Evolutionary conservation across 371 early-diverging fungal species (phyloP).

Genomic region (Rhizomucor pusillus): DNA sequence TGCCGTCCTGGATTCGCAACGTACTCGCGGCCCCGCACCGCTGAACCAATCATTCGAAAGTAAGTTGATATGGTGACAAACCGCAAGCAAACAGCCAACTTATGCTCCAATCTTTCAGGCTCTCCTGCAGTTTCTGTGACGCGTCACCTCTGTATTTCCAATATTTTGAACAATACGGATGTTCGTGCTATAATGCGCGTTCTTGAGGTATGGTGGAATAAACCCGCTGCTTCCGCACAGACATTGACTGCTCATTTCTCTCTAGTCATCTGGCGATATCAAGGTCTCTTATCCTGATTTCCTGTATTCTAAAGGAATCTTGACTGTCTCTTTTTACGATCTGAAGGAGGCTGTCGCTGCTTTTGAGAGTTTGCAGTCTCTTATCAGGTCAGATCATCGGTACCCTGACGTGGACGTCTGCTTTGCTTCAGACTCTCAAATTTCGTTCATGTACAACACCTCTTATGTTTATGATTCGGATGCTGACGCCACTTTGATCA

Average conservation of each 20-base stretch:
- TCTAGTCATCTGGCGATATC: conserved; percentile 10
- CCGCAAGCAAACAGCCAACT: no score
- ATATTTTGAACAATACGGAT: neutral
- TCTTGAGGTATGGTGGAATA: neutral
- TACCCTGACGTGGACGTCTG: neutral
- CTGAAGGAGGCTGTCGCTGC: conserved; percentile 1
- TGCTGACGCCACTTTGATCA: neutral
- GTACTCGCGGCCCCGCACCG: no score
- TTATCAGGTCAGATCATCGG: neutral
- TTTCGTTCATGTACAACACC: neutral
- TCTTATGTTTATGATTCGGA: neutral
- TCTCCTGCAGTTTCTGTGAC: no score
- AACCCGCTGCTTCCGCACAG: no score
- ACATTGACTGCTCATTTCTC: no score
- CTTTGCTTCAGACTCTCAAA: conserved; percentile 1
- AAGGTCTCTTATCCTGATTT: conserved; percentile 6
- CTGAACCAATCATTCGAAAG: no score
- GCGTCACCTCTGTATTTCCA: neutral
- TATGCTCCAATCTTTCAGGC: no score
- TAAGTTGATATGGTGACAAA: no score
- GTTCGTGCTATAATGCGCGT: neutral
- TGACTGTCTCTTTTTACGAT: conserved; percentile 10
- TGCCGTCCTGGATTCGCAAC: no score
- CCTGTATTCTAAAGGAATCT: neutral
- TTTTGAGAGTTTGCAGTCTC: conserved; percentile 1